Conservation (phyloP, 2,329 filamentous ascomycete genomes). For the Huntiella savannae region DNA sequence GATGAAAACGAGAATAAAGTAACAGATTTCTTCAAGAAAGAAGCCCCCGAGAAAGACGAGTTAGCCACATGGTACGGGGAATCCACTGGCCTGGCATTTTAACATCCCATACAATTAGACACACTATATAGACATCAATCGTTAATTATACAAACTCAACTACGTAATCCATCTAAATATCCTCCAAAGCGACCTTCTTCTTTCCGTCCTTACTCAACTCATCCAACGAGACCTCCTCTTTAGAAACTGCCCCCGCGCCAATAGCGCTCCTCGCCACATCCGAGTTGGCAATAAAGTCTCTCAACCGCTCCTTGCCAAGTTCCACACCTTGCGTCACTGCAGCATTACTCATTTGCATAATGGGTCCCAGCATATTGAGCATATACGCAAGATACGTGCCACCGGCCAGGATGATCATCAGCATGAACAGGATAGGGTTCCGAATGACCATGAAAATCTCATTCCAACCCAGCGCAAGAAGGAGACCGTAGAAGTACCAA, state of each 20-base stretch:
- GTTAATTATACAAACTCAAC: background rate
- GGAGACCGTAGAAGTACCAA: slow-evolving; percentile 77
- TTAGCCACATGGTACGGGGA: slow-evolving; percentile 68
- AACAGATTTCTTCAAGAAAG: slow-evolving; percentile 52
- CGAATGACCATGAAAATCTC: slow-evolving; percentile 86
- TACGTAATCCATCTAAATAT: slow-evolving; percentile 24
- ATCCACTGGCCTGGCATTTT: slow-evolving; percentile 27
- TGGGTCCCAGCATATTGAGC: slow-evolving; percentile 88
- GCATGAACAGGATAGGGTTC: slow-evolving; percentile 82
- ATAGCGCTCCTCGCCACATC: slow-evolving; percentile 71
- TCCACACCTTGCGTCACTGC: slow-evolving; percentile 72
- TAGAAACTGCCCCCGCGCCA: slow-evolving; percentile 41
- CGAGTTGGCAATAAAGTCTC: slow-evolving; percentile 76
- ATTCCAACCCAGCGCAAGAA: slow-evolving; percentile 94
- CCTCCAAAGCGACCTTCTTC: slow-evolving; percentile 34
- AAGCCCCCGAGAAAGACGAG: slow-evolving; percentile 35
- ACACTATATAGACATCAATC: background rate
- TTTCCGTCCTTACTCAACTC: slow-evolving; percentile 41
- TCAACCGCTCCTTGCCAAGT: slow-evolving; percentile 76
- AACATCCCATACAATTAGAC: background rate
- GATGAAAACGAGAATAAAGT: slow-evolving; percentile 49
- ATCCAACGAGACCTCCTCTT: slow-evolving; percentile 33
- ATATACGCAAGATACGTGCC: slow-evolving; percentile 81
- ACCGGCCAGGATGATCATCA: slow-evolving; percentile 57
- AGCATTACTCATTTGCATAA: slow-evolving; percentile 85